phyloP scores from a whole-genome alignment of 129 eudicot genomes.

The Rutidosis leptorrhynchoides region DNA sequence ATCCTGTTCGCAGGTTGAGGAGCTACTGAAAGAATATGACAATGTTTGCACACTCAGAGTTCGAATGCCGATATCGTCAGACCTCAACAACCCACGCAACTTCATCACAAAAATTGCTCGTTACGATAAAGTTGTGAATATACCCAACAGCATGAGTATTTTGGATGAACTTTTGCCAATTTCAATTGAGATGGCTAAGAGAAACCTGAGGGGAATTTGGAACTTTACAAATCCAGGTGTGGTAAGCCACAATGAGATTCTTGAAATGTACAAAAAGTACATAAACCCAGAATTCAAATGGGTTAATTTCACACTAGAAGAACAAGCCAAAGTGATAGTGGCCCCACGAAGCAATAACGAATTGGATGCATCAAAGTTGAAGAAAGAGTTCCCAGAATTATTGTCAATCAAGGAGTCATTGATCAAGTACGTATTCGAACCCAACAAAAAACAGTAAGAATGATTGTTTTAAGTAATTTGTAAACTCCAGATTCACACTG shows the following conservation, averaged over 20 bases:
- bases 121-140: conserved; percentile 82
- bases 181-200: conserved; percentile 90
- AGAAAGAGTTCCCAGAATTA: conserved; percentile 85
- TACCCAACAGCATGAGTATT: conserved; percentile 97
- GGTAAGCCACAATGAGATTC: conserved; percentile 87
- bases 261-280: conserved; percentile 85
- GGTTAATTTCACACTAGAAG: conserved; percentile 84
- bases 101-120: conserved; percentile 88
- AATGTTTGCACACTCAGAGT: conserved; percentile 96
- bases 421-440: conserved; percentile 94
- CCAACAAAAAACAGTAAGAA: conserved; percentile 55
- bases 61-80: conserved; percentile 95
- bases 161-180: conserved; percentile 93
- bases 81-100: conserved; percentile 94
- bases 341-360: conserved; percentile 93
- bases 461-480: conserved; percentile 17
- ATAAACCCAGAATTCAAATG: conserved; percentile 69
- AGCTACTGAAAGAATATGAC: conserved; percentile 76
- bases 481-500: conserved; percentile 10
- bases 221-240: conserved; percentile 98
- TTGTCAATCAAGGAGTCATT: conserved; percentile 80
- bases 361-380: conserved; percentile 84
- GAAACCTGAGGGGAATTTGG: conserved; percentile 85
- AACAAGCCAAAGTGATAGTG: conserved; percentile 88
- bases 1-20: conserved; percentile 55